A percentile compares a stretch with the other conserved stretches of the same genome.
Evolutionary conservation across 2,329 filamentous ascomycete species (phyloP).

Genomic region (Cadophora sp.): DNA sequence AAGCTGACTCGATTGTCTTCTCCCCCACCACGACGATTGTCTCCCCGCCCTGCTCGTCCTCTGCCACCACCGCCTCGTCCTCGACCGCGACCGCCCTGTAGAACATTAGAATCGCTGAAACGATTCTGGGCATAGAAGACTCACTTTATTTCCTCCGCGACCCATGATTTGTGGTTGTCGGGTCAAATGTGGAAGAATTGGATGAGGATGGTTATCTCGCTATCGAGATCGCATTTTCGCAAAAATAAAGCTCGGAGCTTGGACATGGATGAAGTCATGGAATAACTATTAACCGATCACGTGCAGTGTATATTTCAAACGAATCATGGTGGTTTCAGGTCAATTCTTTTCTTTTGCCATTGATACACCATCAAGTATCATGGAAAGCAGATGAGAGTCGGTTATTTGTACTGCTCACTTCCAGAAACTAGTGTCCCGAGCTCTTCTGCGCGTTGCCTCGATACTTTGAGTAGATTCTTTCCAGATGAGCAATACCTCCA

Average conservation of each 20-base stretch:
- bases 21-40: constrained; percentile 42
- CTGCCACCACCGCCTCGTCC: constrained; percentile 34
- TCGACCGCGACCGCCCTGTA: constrained; percentile 32
- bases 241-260: constrained; percentile 25
- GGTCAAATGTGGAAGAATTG: constrained; percentile 6
- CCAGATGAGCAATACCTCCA: no score
- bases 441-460: no score
- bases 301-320: not conserved
- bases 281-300: constrained; percentile 15
- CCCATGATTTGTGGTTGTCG: constrained; percentile 36
- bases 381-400: no score
- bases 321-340: no score
- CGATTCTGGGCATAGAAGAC: constrained; percentile 14
- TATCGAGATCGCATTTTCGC: constrained; percentile 15
- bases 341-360: no score
- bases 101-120: constrained; percentile 20
- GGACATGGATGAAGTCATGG: constrained; percentile 1
- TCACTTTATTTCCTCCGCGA: constrained; percentile 42
- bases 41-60: constrained; percentile 36
- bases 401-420: no score
- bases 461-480: no score
- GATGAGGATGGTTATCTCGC: constrained; percentile 16
- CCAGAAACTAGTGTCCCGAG: no score
- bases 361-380: no score
- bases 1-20: constrained; percentile 53